phyloP scores from a whole-genome alignment of 2,329 filamentous ascomycete genomes.

The Colletotrichum chlorophyti region DNA sequence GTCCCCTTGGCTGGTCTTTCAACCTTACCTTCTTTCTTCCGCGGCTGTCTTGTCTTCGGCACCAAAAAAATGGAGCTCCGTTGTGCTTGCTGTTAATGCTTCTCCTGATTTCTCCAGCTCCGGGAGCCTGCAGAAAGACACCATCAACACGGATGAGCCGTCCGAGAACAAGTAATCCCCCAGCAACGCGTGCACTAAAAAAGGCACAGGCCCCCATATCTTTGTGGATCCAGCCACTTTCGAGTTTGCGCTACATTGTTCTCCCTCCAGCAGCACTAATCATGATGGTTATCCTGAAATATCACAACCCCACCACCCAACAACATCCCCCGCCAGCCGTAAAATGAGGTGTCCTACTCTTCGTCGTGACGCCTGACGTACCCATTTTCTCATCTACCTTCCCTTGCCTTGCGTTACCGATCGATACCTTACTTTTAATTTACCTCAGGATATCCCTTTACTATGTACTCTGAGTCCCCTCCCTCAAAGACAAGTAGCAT shows the following conservation, averaged over 20 bases:
- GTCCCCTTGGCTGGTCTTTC: not conserved
- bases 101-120: not conserved
- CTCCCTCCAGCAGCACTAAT: conserved; percentile 9
- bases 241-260: conserved; percentile 14
- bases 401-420: not conserved
- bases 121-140: too few species aligned
- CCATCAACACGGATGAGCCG: not conserved
- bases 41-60: not conserved
- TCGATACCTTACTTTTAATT: too few species aligned
- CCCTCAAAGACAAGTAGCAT: too few species aligned
- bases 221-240: conserved; percentile 14
- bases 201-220: conserved; percentile 14
- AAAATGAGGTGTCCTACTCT: conserved; percentile 22
- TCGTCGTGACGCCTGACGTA: not conserved
- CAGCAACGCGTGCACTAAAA: conserved; percentile 18
- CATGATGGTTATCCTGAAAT: conserved; percentile 23
- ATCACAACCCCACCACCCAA: conserved; percentile 22
- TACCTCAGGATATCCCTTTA: not conserved
- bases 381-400: conserved; percentile 1
- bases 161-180: conserved; percentile 4
- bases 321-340: conserved; percentile 19
- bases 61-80: not conserved
- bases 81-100: too few species aligned
- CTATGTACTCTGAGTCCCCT: too few species aligned
- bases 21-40: too few species aligned